These are phyloP conservation scores for Neopestalotiopsis sp. DNA, from an alignment of 2,329 filamentous ascomycete species.

Conservation along the genomic window DNA sequence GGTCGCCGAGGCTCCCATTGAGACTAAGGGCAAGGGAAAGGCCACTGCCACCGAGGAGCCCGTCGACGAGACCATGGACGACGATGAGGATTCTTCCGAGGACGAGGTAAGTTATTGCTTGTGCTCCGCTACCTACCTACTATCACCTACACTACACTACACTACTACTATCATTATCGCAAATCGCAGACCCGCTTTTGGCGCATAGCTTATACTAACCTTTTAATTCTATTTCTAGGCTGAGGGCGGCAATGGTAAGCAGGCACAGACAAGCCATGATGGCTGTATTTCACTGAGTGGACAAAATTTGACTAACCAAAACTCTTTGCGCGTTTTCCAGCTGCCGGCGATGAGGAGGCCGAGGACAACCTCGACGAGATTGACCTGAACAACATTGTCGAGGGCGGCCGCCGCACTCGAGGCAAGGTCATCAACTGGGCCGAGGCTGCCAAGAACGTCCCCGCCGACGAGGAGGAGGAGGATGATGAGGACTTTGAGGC, in stretches of 20 bases:
- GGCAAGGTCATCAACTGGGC: slow-evolving; percentile 92
- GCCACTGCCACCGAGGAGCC: slow-evolving; percentile 58
- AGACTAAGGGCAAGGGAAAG: slow-evolving; percentile 90
- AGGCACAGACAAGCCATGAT: background rate
- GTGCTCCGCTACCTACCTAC: background rate
- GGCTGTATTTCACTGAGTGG: background rate
- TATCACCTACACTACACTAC: slow-evolving; percentile 19
- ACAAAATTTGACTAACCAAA: slow-evolving; percentile 32
- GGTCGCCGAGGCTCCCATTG: slow-evolving; percentile 49
- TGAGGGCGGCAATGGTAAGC: slow-evolving; percentile 13
- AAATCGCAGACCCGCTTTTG: background rate
- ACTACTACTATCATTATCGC: background rate
- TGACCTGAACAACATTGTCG: slow-evolving; percentile 85
- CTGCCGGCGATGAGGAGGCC: slow-evolving; percentile 69
- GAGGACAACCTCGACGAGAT: slow-evolving; percentile 90
- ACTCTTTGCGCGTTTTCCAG: slow-evolving; percentile 36
- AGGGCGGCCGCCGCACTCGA: slow-evolving; percentile 80
- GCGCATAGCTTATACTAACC: slow-evolving; percentile 16
- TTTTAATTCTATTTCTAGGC: slow-evolving; percentile 5
- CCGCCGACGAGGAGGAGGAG: slow-evolving; percentile 76
- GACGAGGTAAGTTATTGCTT: slow-evolving; percentile 62
- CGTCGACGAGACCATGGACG: slow-evolving; percentile 72
- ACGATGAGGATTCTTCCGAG: slow-evolving; percentile 69
- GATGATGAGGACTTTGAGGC: slow-evolving; percentile 73
- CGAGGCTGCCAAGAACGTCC: slow-evolving; percentile 83